Conservation (phyloP, 1,139 yeast species). For the Nakaseomyces uthaithaninus region DNA sequence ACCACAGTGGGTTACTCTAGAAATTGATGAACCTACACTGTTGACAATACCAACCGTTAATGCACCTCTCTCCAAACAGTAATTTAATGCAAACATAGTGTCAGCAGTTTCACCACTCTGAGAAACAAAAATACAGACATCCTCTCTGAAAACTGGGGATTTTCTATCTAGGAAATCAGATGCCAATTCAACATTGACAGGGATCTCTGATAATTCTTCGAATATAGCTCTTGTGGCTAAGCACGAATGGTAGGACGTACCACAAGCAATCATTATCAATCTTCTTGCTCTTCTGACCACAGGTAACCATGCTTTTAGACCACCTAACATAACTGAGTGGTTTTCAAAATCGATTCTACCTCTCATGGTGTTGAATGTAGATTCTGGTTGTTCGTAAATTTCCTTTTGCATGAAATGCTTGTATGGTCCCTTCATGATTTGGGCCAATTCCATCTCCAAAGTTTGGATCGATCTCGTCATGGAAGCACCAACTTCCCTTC, state of each 20-base stretch:
- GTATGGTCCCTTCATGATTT: slow-evolving; percentile 96
- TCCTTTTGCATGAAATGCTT: slow-evolving; percentile 98
- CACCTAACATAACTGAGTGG: slow-evolving; percentile 75
- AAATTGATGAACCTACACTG: slow-evolving; percentile 92
- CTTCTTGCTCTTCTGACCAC: slow-evolving; percentile 93
- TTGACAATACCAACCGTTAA: slow-evolving; percentile 93
- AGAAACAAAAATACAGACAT: slow-evolving; percentile 93
- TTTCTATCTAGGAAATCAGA: slow-evolving; percentile 94
- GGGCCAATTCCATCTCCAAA: slow-evolving; percentile 91
- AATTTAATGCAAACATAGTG: slow-evolving; percentile 91
- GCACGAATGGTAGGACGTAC: slow-evolving; percentile 98
- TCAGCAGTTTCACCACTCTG: slow-evolving; percentile 99
- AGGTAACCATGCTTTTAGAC: slow-evolving; percentile 74
- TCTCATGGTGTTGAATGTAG: slow-evolving; percentile 97
- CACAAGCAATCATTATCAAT: slow-evolving; percentile 97
- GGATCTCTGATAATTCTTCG: slow-evolving; percentile 94
- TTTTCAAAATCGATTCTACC: slow-evolving; percentile 94
- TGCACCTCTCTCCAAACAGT: slow-evolving; percentile 95
- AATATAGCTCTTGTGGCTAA: slow-evolving; percentile 92
- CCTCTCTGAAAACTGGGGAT: slow-evolving; percentile 96
- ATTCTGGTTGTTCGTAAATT: slow-evolving; percentile 97
- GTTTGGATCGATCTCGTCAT: slow-evolving; percentile 94
- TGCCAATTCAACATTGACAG: slow-evolving; percentile 92
- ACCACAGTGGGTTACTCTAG: slow-evolving; percentile 97
- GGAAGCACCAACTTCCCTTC: slow-evolving; percentile 83